Percentiles rank a stretch among this genome's conserved stretches.
These are phyloP conservation scores for Pleurotus sapidus DNA, from an alignment of 768 basidiomycete species.

Conservation along the genomic window DNA sequence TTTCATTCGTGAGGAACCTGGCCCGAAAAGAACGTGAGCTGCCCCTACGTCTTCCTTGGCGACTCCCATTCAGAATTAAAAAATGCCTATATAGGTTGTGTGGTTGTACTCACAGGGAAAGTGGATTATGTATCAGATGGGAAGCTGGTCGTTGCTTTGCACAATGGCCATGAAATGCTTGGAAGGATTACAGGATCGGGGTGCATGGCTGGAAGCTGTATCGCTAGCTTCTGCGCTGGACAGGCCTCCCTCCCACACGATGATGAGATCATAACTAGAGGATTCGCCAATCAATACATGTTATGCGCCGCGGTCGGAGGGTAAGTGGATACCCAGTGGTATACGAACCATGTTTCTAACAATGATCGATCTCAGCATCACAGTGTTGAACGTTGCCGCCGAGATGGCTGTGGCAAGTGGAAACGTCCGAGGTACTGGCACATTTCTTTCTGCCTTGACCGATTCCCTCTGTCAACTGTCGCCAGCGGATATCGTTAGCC, in stretches of 20 bases:
- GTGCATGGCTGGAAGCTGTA: conserved; percentile 75
- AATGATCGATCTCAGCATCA: conserved; percentile 32
- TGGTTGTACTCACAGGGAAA: conserved; percentile 78
- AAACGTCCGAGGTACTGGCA: conserved; percentile 58
- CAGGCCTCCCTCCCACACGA: conserved; percentile 41
- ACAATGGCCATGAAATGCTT: conserved; percentile 74
- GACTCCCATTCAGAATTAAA: background rate
- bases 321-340: conserved; percentile 36
- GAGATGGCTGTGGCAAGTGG: conserved; percentile 50
- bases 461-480: conserved; percentile 48
- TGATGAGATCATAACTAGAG: conserved; percentile 27
- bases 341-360: conserved; percentile 5
- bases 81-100: conserved; percentile 53
- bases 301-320: conserved; percentile 74
- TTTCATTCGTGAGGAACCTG: conserved; percentile 60
- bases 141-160: conserved; percentile 55
- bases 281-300: conserved; percentile 74
- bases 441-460: conserved; percentile 63
- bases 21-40: conserved; percentile 73
- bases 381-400: conserved; percentile 60
- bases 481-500: conserved; percentile 25
- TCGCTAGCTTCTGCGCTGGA: conserved; percentile 81
- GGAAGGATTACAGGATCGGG: conserved; percentile 88
- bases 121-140: conserved; percentile 88
- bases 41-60: background rate